A percentile compares a stretch with the other conserved stretches of the same genome.
phyloP scores from a whole-genome alignment of 2,329 filamentous ascomycete genomes.

The Cladosporium halotolerans region DNA sequence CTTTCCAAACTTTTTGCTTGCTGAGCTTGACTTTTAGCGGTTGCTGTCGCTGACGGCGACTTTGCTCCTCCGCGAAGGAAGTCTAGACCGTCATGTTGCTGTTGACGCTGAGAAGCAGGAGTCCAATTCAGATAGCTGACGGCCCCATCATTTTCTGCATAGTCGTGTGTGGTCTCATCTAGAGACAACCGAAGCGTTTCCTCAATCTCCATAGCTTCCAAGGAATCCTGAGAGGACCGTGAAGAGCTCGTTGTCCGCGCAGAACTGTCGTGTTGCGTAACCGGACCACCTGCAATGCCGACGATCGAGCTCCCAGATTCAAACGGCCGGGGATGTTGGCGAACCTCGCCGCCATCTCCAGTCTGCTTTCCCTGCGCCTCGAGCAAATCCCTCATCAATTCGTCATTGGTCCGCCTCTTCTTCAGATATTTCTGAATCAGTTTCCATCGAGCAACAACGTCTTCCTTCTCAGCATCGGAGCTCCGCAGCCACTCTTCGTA shows the following conservation, averaged over 20 bases:
- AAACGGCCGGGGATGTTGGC: background rate
- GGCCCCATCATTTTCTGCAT: background rate
- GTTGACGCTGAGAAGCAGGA: background rate
- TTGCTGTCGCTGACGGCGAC: background rate
- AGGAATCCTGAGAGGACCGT: background rate
- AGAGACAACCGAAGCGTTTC: background rate
- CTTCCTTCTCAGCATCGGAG: conserved; percentile 51
- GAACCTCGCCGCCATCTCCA: background rate
- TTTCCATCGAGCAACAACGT: conserved; percentile 59
- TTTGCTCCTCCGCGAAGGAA: background rate
- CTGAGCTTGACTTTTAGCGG: no score
- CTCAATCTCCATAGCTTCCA: background rate
- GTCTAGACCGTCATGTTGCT: background rate
- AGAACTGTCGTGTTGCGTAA: background rate
- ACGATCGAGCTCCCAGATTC: no score
- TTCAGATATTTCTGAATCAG: conserved; percentile 49
- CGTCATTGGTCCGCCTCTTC: conserved; percentile 42
- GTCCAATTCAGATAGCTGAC: background rate
- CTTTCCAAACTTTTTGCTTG: no score
- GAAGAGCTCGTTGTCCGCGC: background rate
- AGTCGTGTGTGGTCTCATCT: no score
- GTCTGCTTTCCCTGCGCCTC: background rate
- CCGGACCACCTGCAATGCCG: background rate
- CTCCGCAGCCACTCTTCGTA: conserved; percentile 54
- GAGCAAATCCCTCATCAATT: conserved; percentile 17